Base-by-base conservation (phyloP, 2,329 filamentous ascomycete species). In the Cladophialophora psammophila region DNA sequence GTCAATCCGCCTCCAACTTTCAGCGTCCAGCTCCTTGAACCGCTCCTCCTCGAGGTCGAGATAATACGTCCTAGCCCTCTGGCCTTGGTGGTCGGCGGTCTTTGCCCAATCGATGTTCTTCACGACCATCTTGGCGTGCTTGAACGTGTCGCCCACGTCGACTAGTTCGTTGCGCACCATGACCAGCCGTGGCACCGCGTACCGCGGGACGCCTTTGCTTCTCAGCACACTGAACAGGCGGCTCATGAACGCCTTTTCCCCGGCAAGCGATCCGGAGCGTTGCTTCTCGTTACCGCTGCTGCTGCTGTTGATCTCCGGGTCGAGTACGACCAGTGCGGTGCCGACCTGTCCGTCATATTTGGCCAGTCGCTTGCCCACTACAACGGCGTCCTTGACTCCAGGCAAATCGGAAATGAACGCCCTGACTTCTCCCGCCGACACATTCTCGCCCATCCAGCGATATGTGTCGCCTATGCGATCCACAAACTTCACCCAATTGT, bases 381-480 rank as follows among this genome's bases (percentile, higher is more conserved):
- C 92, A 73, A 95, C 96, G 32, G 91, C 90, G 80, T 96, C 93
- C 52, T 85, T 81, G 15, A 96, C 83, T 0, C 82, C 81, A 0
- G 88, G 81, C 74, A 94, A 89, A 0, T 82, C 79, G 12, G 91
- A 89, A 0, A 96, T 78, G 0, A 87, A 87, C 73, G 92, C 87
- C 18, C 90, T 86, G 15, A 96, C 93, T 77, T 96, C 93, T 59
- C 86, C 88, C 0, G 91, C 93, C 2, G 90, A 92, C 1, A 94
- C 90, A 73, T 94, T 94, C 78, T 94, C 91, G 64, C 89, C 89
- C 81, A 95, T 84, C 84, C 84, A 86, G 6, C 84, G 76, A 74
- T 83, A 86, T 0, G 84, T 86, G 69, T 86, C 84, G 20, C 84
- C 84, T 57, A 85, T 78, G 4, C 84, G 79, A 69, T 97, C 93